Evolutionary conservation across 2,329 filamentous ascomycete genomes (phyloP).

Genomic region (Endoconidiophora laricicola): DNA sequence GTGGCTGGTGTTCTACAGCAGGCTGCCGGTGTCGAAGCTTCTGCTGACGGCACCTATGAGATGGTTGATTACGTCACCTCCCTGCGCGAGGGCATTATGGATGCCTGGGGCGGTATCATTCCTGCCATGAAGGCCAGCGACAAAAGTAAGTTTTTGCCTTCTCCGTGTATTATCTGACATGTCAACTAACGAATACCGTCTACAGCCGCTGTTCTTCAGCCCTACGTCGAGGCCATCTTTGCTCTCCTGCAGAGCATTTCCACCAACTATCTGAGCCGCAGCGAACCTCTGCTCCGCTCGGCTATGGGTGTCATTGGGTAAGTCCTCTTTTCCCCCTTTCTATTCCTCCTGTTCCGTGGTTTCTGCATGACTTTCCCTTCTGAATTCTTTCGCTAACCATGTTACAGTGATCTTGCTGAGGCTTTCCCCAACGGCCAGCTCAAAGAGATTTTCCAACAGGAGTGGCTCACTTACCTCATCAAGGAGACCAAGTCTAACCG

Average conservation of each 20-base stretch:
- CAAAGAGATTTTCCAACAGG: constrained; percentile 66
- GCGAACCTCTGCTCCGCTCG: constrained; percentile 81
- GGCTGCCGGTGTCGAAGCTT: constrained; percentile 66
- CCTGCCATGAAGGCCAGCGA: constrained; percentile 74
- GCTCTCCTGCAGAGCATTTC: constrained; percentile 67
- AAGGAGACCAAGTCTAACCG: constrained; percentile 83
- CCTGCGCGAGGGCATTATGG: constrained; percentile 92
- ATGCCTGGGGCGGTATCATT: constrained; percentile 95
- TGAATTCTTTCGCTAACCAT: constrained; percentile 21
- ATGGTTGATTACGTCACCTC: constrained; percentile 96
- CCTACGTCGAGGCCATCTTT: constrained; percentile 75
- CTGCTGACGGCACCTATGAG: constrained; percentile 70
- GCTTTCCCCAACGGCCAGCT: constrained; percentile 86
- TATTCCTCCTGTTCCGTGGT: background rate
- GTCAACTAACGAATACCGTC: constrained; percentile 1
- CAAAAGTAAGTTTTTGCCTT: constrained; percentile 43
- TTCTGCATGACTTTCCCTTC: background rate
- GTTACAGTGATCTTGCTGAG: constrained; percentile 69
- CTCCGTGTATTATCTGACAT: constrained; percentile 20
- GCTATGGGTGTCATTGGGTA: constrained; percentile 96
- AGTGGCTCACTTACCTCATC: constrained; percentile 80
- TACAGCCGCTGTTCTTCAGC: constrained; percentile 52
- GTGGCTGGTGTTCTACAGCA: constrained; percentile 91
- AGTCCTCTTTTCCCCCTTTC: constrained; percentile 19
- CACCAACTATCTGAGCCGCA: constrained; percentile 61